Evolutionary conservation across 106 monocot genomes (phyloP), one percentile per base, ranked within the genome.

Genomic region (Phalaenopsis aphrodite): DNA sequence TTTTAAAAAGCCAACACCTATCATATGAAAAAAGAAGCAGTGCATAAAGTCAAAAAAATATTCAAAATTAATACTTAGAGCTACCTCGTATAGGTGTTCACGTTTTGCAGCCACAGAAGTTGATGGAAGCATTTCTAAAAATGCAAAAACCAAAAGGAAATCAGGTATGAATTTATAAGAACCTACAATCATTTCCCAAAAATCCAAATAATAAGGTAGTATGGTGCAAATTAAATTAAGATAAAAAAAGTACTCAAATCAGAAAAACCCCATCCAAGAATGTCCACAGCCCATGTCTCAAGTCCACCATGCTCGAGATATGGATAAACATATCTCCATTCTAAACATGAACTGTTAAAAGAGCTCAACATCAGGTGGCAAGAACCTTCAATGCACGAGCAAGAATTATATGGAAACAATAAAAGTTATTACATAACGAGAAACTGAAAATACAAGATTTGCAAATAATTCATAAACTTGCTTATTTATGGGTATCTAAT

Each of bases 201-300:
- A 75, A 45, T 75, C 6, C 7, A 19, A 75, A 37, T 43, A 7
- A 75, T 71, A 17, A 75, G 8, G 43, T 6, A 45, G 2, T 1
- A 75, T 1, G 19, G n/a, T 19, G 7, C 43, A 43, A 45, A 10
- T 19, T 7, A 75, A 41, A 9, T 37, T 24, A 2, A 56, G 43
- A 43, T 5, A 83, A 52, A 52, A 72, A 21, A 41, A 46, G 17
- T 78, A 92, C 98, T 85, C 88, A 99, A 88, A 86, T 99, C 94
- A 85, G 91, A 99, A 69, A 99, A 99, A 41, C 98, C 98, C 98
- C 94, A 99, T 75, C 98, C 98, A 84, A 99, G 91, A 84, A 99
- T 89, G 76, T 99, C 98, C 45, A 99, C 79, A 77, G 98, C 98
- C 98, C 98, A 99, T 55, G 94, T 67, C 81, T 99, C 94, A 12